Conservation (phyloP, 2,329 filamentous ascomycete genomes). For the Cryphonectria radicalis region DNA sequence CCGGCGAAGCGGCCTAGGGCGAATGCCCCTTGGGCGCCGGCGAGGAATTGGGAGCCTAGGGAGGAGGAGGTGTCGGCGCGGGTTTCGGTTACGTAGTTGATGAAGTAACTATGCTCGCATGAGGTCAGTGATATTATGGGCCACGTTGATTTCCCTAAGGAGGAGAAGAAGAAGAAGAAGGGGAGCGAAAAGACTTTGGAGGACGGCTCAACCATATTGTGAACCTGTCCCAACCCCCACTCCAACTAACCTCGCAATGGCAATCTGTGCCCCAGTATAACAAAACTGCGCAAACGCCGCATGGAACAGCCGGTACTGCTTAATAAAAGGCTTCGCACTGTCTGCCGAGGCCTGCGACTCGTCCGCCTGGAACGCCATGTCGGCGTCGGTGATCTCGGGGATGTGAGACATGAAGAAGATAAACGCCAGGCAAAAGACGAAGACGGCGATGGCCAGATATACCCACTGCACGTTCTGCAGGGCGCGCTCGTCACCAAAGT, state of each 20-base stretch:
- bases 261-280: conserved; percentile 75
- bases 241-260: conserved; percentile 51
- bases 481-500: conserved; percentile 58
- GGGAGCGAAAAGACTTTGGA: not conserved
- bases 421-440: conserved; percentile 68
- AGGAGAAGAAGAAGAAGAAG: no score
- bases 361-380: conserved; percentile 66
- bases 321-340: conserved; percentile 63
- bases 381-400: conserved; percentile 73
- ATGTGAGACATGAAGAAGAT: conserved; percentile 71
- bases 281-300: conserved; percentile 78
- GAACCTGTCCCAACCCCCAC: not conserved
- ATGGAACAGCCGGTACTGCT: conserved; percentile 77
- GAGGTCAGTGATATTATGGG: not conserved
- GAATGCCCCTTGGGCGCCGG: conserved; percentile 75
- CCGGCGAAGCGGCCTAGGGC: conserved; percentile 74
- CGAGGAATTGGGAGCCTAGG: conserved; percentile 68
- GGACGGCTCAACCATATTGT: not conserved
- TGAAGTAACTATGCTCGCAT: conserved; percentile 59
- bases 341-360: conserved; percentile 57
- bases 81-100: conserved; percentile 72
- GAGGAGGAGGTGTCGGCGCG: conserved; percentile 54
- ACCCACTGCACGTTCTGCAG: conserved; percentile 76
- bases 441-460: conserved; percentile 73
- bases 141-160: no score